Evolutionary conservation across 2,329 filamentous ascomycete species (phyloP), one percentile per base, ranked within the genome.

Genomic region (Coniochaeta pulveracea): DNA sequence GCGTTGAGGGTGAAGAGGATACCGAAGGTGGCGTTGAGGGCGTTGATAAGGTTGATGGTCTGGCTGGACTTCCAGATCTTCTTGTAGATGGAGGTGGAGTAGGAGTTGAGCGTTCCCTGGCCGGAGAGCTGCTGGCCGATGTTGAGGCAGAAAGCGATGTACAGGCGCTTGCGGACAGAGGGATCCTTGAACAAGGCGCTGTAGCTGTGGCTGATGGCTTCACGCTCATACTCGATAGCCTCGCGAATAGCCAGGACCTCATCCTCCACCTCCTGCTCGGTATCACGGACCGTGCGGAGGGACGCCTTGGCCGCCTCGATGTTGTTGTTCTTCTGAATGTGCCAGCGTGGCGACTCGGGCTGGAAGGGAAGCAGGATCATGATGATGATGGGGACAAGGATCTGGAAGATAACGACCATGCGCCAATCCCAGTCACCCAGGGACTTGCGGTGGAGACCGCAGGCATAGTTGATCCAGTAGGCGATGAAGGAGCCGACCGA

Each of bases 381-480:
- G 50, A 84, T 77, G 37, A 81, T 45, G 33, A 66, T 42, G 2
- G 79, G 79, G 16, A 81, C 65, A n/a, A 84, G 52, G 31, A 81
- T 61, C 55, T 84, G 79, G 62, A 83, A 82, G 40, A 84, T 74
- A 40, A 82, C 71, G 10, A 83, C 74, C 60, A 81, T 70, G 45
- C 69, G 72, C 78, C 78, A 83, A 53, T 82, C 76, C 79, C 78
- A 82, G 43, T 84, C 62, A 24, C 78, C 78, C 5, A 82, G 65
- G 26, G 44, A 57, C 26, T 57, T 44, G 26, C 60, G 58, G 52
- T 80, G 57, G 46, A 72, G 61, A 22, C 64, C 64, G 49, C 72
- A 73, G 11, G 67, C 76, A 43, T 69, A 82, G 50, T 75, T 76
- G 48, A 81, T 72, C 76, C 60, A 63, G 57, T 72, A 76, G 33